These are phyloP conservation scores for Lachnellula cervina DNA, from an alignment of 2,329 filamentous ascomycete species.

Conservation along the genomic window DNA sequence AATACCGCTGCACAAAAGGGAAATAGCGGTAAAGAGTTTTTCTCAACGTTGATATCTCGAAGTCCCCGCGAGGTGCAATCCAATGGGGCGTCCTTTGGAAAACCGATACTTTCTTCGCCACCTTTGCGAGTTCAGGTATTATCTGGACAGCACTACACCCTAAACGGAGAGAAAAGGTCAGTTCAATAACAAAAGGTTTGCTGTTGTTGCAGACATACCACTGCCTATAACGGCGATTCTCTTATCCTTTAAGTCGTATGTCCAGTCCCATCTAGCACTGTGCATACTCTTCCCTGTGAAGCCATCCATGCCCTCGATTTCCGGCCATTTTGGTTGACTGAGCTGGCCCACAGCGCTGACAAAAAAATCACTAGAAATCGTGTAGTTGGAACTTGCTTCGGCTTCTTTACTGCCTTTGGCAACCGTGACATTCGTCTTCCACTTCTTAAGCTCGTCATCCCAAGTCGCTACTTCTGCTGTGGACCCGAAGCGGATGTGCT, in stretches of 20 bases:
- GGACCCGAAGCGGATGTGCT: constrained; percentile 5
- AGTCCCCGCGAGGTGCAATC: background rate
- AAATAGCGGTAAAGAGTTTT: background rate
- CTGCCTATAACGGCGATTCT: constrained; percentile 51
- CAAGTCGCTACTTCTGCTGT: constrained; percentile 3
- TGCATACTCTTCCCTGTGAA: constrained; percentile 34
- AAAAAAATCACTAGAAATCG: too few relatives aligned
- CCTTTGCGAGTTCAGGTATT: background rate
- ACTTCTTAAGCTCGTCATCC: constrained; percentile 1
- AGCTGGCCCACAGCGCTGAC: constrained; percentile 1
- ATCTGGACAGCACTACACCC: constrained; percentile 37
- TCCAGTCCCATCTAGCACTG: constrained; percentile 54
- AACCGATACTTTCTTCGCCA: background rate
- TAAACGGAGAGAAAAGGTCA: too few relatives aligned
- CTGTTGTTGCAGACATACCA: too few relatives aligned
- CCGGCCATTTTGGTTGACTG: constrained; percentile 15
- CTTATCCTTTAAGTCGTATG: constrained; percentile 42
- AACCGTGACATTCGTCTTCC: background rate
- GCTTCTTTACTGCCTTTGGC: constrained; percentile 3
- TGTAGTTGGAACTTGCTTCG: background rate
- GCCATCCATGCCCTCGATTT: constrained; percentile 20
- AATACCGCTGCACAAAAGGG: background rate
- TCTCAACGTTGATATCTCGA: background rate
- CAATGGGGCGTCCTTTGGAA: background rate
- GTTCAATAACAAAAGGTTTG: too few relatives aligned